These are phyloP conservation scores for Saccharomyces hybrid DNA, from an alignment of 1,139 yeast species.

Conservation along the genomic window DNA sequence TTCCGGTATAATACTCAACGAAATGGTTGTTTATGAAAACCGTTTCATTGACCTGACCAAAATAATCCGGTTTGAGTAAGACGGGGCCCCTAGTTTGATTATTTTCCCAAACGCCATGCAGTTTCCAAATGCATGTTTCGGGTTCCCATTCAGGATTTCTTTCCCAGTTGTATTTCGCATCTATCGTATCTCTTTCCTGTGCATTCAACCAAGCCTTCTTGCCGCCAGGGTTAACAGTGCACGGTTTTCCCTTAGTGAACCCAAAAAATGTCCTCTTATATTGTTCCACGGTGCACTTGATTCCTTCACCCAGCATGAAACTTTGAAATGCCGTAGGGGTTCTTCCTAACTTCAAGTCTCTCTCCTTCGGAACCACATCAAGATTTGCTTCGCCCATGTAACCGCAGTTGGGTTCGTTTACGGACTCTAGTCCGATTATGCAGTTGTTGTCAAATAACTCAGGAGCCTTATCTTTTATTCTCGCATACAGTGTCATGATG, in stretches of 20 bases:
- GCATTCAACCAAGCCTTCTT: conserved; percentile 55
- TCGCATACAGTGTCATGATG: conserved; percentile 45
- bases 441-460: conserved; percentile 43
- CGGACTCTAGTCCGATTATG: conserved; percentile 71
- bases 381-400: conserved; percentile 49
- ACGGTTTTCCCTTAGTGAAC: conserved; percentile 55
- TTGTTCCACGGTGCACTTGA: conserved; percentile 53
- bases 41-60: conserved; percentile 42
- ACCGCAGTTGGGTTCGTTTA: conserved; percentile 82
- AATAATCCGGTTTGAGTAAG: conserved; percentile 43
- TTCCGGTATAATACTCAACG: conserved; percentile 44
- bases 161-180: conserved; percentile 60
- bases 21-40: conserved; percentile 59
- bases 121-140: conserved; percentile 74
- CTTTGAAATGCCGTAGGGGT: conserved; percentile 61
- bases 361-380: conserved; percentile 41
- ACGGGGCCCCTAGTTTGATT: conserved; percentile 27
- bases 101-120: conserved; percentile 69
- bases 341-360: conserved; percentile 55
- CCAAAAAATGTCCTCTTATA: conserved; percentile 67
- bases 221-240: conserved; percentile 60
- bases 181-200: conserved; percentile 38
- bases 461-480: conserved; percentile 43
- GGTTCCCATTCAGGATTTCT: conserved; percentile 58
- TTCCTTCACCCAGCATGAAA: conserved; percentile 64